Evolutionary conservation across 306 rosid genomes (phyloP).

Genomic region (Echinosophora koreensis): DNA sequence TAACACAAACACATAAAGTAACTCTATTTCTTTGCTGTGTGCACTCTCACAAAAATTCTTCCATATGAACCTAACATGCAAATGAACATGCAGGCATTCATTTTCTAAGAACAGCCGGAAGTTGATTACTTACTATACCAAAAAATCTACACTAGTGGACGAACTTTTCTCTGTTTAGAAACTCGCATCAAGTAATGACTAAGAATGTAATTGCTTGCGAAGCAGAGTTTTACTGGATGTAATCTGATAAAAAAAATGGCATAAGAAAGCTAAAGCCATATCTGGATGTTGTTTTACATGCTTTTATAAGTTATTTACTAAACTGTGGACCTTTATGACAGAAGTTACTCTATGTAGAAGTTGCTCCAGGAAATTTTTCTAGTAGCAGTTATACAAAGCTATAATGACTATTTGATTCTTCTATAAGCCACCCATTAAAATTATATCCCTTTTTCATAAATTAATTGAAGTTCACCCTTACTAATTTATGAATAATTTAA

Average conservation of each 20-base stretch:
- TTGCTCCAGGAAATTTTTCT: background rate
- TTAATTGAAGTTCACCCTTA: conserved; percentile 35
- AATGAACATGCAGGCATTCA: conserved; percentile 35
- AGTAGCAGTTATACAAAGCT: conserved; percentile 19
- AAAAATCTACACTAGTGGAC: conserved; percentile 26
- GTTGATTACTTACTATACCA: background rate
- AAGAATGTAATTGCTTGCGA: conserved; percentile 31
- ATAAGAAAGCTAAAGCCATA: conserved; percentile 31
- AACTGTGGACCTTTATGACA: conserved; percentile 20
- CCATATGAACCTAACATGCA: conserved; percentile 23
- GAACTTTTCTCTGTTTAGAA: conserved; percentile 28
- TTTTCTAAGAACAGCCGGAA: conserved; percentile 25
- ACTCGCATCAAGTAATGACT: conserved; percentile 35
- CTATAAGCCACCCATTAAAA: conserved; percentile 30
- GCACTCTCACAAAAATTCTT: conserved; percentile 16
- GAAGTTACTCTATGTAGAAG: conserved; percentile 27
- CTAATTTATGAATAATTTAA: conserved; percentile 37
- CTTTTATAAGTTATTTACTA: conserved; percentile 26
- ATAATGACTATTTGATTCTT: conserved; percentile 38
- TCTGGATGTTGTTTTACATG: conserved; percentile 11
- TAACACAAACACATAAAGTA: conserved; percentile 6
- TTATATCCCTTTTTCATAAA: conserved; percentile 39
- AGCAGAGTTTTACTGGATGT: conserved; percentile 34
- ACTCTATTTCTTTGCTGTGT: conserved; percentile 23
- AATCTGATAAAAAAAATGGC: conserved; percentile 9